Percentiles rank a stretch among this genome's conserved stretches.
These are phyloP conservation scores for Desmodesmus armatus DNA, from an alignment of 139 green algal species.

Conservation along the genomic window DNA sequence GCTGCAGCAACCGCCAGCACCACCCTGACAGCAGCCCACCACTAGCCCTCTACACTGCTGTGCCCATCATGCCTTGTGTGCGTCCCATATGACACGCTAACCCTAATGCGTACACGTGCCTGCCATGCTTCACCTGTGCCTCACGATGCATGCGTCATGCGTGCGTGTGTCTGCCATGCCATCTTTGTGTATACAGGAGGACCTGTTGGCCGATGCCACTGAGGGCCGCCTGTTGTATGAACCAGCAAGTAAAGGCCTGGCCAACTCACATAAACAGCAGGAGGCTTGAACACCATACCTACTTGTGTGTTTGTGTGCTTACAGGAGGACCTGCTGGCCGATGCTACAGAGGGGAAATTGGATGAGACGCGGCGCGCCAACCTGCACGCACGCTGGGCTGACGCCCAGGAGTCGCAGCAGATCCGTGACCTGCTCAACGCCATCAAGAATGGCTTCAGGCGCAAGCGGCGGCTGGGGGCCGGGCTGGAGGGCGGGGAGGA, in stretches of 20 bases:
- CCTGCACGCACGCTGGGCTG: constrained; percentile 23
- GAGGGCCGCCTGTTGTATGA: not conserved
- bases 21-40: not conserved
- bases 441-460: constrained; percentile 38
- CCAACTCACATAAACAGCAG: not conserved
- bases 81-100: too few species aligned
- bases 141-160: too few species aligned
- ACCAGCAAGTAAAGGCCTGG: not conserved
- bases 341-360: constrained; percentile 12
- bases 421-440: constrained; percentile 37
- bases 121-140: too few species aligned
- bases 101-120: too few species aligned
- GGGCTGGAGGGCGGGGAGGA: constrained; percentile 43
- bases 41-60: not conserved
- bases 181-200: too few species aligned
- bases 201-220: constrained; percentile 12
- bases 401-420: not conserved
- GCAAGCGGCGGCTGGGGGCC: not conserved
- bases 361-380: constrained; percentile 19
- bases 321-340: constrained; percentile 31
- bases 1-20: too few species aligned
- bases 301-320: too few species aligned
- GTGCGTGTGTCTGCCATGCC: too few species aligned
- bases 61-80: too few species aligned
- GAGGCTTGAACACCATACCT: too few species aligned